Conservation (phyloP, 192 early-diverging fungal species). For the Gonapodya prolifera region DNA sequence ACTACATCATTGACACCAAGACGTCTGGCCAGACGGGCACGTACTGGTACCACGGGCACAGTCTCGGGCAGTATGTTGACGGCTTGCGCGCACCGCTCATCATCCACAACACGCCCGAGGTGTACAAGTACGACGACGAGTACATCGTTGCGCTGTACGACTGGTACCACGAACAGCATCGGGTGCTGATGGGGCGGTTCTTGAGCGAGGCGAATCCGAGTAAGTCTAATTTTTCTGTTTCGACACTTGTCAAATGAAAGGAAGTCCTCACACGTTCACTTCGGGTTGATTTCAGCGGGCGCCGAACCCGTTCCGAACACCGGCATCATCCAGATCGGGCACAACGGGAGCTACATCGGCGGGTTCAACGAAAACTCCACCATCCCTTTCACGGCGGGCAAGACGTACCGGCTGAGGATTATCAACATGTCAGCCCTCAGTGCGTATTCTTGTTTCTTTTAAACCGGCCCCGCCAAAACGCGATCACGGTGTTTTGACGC, state of each 20-base stretch:
- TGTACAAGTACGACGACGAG: no score
- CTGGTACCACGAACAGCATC: conserved; percentile 60
- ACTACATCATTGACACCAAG: conserved; percentile 56
- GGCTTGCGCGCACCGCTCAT: conserved; percentile 62
- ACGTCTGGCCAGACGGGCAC: conserved; percentile 64
- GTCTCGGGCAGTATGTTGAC: conserved; percentile 62
- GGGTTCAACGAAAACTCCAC: neutral
- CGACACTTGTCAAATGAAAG: no score
- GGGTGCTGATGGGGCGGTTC: conserved; percentile 35
- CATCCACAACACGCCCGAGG: conserved; percentile 47
- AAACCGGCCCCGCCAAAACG: no score
- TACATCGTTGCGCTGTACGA: conserved; percentile 33
- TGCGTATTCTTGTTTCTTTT: no score
- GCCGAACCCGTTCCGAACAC: conserved; percentile 54
- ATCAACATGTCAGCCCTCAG: conserved; percentile 70
- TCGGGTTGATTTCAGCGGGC: no score
- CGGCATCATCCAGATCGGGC: conserved; percentile 50
- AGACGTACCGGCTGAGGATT: conserved; percentile 71
- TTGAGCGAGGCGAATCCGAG: conserved; percentile 49
- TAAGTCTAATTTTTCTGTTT: no score
- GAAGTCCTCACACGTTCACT: no score
- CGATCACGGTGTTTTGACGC: no score
- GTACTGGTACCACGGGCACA: conserved; percentile 75
- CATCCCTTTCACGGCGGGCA: conserved; percentile 53
- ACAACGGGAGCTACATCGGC: conserved; percentile 30